Evolutionary conservation across 2,329 filamentous ascomycete genomes (phyloP).

Genomic region (Magnaporthales sp.): DNA sequence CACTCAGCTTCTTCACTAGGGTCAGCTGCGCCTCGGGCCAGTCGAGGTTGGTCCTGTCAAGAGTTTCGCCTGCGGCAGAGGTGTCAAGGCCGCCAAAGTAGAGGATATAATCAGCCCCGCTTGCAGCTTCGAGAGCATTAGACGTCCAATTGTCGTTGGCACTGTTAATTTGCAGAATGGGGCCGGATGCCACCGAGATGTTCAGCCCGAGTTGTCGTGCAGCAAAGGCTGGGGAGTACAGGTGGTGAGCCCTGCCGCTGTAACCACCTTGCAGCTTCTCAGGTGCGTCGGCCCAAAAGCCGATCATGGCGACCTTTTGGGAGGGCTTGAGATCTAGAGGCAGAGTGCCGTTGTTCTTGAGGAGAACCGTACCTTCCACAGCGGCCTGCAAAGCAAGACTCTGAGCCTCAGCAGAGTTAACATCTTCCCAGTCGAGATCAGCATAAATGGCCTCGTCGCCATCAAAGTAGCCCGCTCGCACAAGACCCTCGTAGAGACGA

Average conservation of each 20-base stretch:
- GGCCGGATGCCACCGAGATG: background rate
- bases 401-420: conserved; percentile 44
- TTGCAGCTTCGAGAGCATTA: conserved; percentile 27
- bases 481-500: conserved; percentile 44
- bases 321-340: conserved; percentile 37
- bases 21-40: conserved; percentile 45
- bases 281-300: conserved; percentile 49
- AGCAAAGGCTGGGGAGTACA: conserved; percentile 43
- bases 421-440: conserved; percentile 42
- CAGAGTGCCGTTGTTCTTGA: conserved; percentile 46
- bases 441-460: conserved; percentile 33
- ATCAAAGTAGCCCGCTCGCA: conserved; percentile 51
- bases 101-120: conserved; percentile 40
- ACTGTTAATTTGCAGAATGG: conserved; percentile 10
- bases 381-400: conserved; percentile 47
- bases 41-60: conserved; percentile 38
- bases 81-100: conserved; percentile 49
- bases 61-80: conserved; percentile 39
- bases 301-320: conserved; percentile 45
- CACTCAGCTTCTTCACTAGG: conserved; percentile 36
- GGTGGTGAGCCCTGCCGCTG: conserved; percentile 44
- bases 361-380: conserved; percentile 33
- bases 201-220: conserved; percentile 23
- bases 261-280: conserved; percentile 52
- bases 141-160: conserved; percentile 22